Percentiles rank a stretch among this genome's conserved stretches.
These are phyloP conservation scores for Neofusicoccum sp. DNA, from an alignment of 2,329 filamentous ascomycete species.

Conservation along the genomic window DNA sequence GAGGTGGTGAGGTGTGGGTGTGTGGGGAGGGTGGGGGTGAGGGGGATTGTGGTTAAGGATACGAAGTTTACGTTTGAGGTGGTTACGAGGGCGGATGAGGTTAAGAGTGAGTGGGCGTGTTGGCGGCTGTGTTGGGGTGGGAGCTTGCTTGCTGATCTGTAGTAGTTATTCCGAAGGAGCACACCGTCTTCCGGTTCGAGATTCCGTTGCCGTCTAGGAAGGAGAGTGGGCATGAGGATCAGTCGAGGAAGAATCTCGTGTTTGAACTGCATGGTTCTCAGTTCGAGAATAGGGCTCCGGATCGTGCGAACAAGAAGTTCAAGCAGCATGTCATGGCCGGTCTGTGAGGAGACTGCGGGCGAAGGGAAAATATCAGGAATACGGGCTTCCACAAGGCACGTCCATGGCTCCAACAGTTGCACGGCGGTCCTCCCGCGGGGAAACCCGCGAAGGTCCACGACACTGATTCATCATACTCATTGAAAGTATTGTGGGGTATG, in stretches of 20 bases:
- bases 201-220: constrained; percentile 52
- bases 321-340: constrained; percentile 59
- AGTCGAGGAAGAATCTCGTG: constrained; percentile 50
- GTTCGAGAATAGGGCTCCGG: constrained; percentile 77
- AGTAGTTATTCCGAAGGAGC: constrained; percentile 77
- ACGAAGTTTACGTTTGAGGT: constrained; percentile 83
- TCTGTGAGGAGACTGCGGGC: too few relatives aligned
- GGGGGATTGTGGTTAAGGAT: constrained; percentile 86
- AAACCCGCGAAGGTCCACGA: too few relatives aligned
- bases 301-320: constrained; percentile 88
- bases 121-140: constrained; percentile 9
- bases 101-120: constrained; percentile 61
- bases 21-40: constrained; percentile 75
- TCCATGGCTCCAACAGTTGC: not conserved
- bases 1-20: constrained; percentile 82
- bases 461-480: too few relatives aligned
- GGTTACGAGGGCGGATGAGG: constrained; percentile 65
- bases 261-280: constrained; percentile 89
- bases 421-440: not conserved
- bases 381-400: too few relatives aligned
- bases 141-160: constrained; percentile 10
- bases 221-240: constrained; percentile 30
- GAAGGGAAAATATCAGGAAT: too few relatives aligned
- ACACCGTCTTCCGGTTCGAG: constrained; percentile 77
- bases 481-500: too few relatives aligned